Conservation (phyloP, 1,139 yeast genomes). For the Meyerozyma sp. region DNA sequence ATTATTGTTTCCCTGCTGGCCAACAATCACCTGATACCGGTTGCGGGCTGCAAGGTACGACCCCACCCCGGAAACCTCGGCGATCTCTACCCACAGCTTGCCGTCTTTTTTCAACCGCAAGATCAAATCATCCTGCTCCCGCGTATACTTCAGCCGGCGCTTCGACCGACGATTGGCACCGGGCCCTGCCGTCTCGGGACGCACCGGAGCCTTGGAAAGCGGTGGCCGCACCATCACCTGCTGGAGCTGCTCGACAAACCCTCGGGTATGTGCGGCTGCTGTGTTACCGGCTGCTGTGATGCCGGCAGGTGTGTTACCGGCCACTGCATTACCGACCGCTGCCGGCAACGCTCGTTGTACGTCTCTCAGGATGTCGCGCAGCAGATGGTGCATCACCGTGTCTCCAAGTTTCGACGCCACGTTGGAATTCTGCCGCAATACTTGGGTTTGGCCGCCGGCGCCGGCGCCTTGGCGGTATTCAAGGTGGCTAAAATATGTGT, state of each 20-base stretch:
- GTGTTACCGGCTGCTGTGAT: too few species aligned
- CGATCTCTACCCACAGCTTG: constrained; percentile 70
- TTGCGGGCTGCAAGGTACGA: constrained; percentile 71
- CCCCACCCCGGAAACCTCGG: constrained; percentile 61
- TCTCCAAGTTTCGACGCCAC: not conserved
- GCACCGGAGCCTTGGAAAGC: constrained; percentile 22
- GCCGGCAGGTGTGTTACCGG: too few species aligned
- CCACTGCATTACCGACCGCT: too few species aligned
- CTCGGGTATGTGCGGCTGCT: not conserved
- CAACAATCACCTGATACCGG: constrained; percentile 74
- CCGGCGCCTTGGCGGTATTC: not conserved
- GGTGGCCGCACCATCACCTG: constrained; percentile 36
- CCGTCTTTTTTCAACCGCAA: constrained; percentile 59
- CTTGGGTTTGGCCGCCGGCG: not conserved
- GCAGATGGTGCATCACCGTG: not conserved
- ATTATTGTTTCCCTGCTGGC: constrained; percentile 75
- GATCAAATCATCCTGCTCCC: constrained; percentile 64
- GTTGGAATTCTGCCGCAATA: not conserved
- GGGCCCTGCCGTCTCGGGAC: constrained; percentile 24
- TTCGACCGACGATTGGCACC: constrained; percentile 45
- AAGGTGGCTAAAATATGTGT: not conserved
- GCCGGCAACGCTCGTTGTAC: not conserved
- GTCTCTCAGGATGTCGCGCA: not conserved
- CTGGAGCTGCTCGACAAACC: constrained; percentile 15
- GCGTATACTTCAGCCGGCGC: constrained; percentile 61